phyloP scores from a whole-genome alignment of 805 yeast genomes.

The Isabelozyma pseudorhagii region DNA sequence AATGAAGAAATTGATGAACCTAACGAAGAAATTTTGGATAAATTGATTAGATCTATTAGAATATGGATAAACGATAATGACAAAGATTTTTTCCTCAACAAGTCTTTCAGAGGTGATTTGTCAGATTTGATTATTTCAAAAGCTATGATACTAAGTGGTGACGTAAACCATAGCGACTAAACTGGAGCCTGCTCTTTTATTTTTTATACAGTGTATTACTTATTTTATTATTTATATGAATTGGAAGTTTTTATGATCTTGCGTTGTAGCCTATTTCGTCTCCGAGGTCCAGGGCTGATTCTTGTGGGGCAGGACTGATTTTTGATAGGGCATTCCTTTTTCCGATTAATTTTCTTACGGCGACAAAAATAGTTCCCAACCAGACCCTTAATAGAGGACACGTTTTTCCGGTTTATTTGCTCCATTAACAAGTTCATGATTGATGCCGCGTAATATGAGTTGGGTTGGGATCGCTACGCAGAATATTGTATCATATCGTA shows the following conservation, averaged over 20 bases:
- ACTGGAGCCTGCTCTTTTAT: not conserved
- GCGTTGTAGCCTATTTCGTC: not conserved
- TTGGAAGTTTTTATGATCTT: not conserved
- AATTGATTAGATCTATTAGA: conserved; percentile 19
- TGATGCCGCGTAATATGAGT: no score
- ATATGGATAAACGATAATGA: conserved; percentile 28
- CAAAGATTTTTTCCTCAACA: conserved; percentile 15
- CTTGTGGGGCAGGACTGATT: no score
- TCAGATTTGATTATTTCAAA: conserved; percentile 28
- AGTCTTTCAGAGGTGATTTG: conserved; percentile 21
- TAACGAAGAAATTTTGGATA: conserved; percentile 17
- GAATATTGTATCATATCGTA: no score
- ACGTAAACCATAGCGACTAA: conserved; percentile 6
- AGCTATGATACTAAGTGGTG: conserved; percentile 30
- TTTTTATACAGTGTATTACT: not conserved
- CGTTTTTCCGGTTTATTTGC: no score
- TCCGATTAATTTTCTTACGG: no score
- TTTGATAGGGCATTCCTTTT: no score
- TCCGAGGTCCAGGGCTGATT: not conserved
- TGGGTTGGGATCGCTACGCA: no score
- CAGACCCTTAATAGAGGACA: no score
- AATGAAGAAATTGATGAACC: conserved; percentile 8
- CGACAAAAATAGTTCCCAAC: no score
- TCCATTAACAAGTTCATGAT: no score
- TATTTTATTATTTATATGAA: not conserved